A percentile compares a stretch with the other conserved stretches of the same genome.
Evolutionary conservation across 352 stramenopile genomes (phyloP).

Genomic region (Plasmopara halstedii): DNA sequence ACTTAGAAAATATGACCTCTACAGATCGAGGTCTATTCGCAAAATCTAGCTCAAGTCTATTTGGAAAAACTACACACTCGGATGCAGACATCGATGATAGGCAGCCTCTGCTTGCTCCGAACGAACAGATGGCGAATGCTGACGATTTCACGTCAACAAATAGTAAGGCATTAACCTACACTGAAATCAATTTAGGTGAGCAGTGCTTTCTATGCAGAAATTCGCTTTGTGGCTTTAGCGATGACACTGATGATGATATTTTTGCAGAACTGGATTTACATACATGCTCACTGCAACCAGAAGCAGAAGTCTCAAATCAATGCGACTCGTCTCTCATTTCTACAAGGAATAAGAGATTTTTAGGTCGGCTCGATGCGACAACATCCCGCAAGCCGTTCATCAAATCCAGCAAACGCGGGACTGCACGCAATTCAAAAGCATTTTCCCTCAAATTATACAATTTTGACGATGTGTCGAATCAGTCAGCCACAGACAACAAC

Average conservation of each 20-base stretch:
- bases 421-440: constrained; percentile 4
- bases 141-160: not conserved
- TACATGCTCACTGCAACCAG: constrained; percentile 2
- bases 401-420: not conserved
- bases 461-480: not conserved
- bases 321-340: constrained; percentile 25
- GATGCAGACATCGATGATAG: constrained; percentile 12
- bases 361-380: constrained; percentile 4
- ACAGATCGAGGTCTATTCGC: constrained; percentile 3
- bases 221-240: not conserved
- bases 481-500: constrained; percentile 1
- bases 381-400: constrained; percentile 9
- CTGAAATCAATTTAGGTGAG: not conserved
- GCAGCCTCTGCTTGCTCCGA: constrained; percentile 10
- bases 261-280: constrained; percentile 26
- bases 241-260: not conserved
- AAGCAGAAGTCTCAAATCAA: constrained; percentile 44
- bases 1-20: constrained; percentile 36
- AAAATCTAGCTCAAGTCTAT: constrained; percentile 4
- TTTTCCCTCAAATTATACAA: constrained; percentile 5
- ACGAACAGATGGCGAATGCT: not conserved
- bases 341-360: constrained; percentile 4
- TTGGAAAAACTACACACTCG: constrained; percentile 3
- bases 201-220: not conserved
- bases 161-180: constrained; percentile 2